These are phyloP conservation scores for Colletotrichum sp. DNA, from an alignment of 2,329 filamentous ascomycete species.

Conservation along the genomic window DNA sequence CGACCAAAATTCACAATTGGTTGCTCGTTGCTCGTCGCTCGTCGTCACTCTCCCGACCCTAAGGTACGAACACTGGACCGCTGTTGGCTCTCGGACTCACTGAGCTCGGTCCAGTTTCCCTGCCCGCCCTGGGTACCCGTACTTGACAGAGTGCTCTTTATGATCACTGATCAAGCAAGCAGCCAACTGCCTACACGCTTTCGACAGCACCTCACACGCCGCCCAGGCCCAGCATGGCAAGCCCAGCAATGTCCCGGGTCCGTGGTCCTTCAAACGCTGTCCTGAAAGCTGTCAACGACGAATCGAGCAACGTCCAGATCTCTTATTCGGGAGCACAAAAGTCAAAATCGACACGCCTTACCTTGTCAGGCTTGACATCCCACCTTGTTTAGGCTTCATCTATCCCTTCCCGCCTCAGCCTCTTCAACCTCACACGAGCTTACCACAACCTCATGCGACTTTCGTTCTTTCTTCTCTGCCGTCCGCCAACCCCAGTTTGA, in stretches of 20 bases:
- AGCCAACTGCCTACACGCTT: neutral
- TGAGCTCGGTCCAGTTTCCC: neutral
- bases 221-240: neutral
- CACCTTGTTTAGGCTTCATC: neutral
- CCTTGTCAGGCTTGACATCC: slow-evolving; percentile 18
- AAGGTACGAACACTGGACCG: neutral
- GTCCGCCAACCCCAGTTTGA: neutral
- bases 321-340: slow-evolving; percentile 18
- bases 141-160: neutral
- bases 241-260: slow-evolving; percentile 3
- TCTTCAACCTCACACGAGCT: slow-evolving; percentile 8
- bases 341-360: slow-evolving; percentile 19
- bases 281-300: slow-evolving; percentile 17
- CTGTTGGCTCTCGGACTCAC: neutral
- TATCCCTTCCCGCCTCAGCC: slow-evolving; percentile 6
- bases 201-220: neutral
- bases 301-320: slow-evolving; percentile 21
- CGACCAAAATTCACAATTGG: neutral
- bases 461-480: neutral
- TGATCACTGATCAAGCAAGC: neutral
- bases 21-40: neutral
- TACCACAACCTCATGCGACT: neutral
- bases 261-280: slow-evolving; percentile 6
- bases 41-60: neutral
- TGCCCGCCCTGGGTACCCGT: neutral